Percentiles rank a stretch among this genome's conserved stretches.
phyloP scores from a whole-genome alignment of 202 grass and related monocot genomes.

The Schoenoplectus triqueter region DNA sequence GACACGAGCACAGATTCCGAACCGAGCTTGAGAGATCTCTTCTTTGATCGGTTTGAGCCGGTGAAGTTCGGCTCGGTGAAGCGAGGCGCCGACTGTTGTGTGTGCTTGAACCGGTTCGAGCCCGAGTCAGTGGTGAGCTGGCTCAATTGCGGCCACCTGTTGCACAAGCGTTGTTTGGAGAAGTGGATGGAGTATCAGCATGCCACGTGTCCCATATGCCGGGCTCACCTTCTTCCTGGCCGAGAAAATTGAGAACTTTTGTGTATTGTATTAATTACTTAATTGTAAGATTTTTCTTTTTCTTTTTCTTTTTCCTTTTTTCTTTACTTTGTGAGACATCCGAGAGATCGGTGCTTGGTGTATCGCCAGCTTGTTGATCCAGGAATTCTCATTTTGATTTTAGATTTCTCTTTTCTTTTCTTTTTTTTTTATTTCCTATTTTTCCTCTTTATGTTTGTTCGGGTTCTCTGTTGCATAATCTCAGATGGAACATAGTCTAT shows the following conservation, averaged over 20 bases:
- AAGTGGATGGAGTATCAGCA: conserved; percentile 84
- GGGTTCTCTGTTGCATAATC: not conserved
- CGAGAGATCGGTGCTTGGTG: conserved; percentile 35
- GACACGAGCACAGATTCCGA: not conserved
- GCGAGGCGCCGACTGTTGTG: conserved; percentile 53
- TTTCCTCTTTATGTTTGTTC: not conserved
- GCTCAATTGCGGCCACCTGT: conserved; percentile 75
- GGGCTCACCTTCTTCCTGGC: conserved; percentile 55
- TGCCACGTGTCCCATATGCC: conserved; percentile 85
- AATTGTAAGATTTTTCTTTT: too few species aligned
- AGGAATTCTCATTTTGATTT: conserved; percentile 29
- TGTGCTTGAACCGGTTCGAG: conserved; percentile 73
- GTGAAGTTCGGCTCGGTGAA: conserved; percentile 50
- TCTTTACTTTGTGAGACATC: conserved; percentile 27
- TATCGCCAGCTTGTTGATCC: not conserved
- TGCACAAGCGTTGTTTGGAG: conserved; percentile 83
- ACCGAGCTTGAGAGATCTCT: conserved; percentile 42
- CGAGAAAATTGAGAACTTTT: conserved; percentile 12
- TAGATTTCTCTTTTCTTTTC: not conserved
- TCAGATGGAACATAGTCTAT: conserved; percentile 9
- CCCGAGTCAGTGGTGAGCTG: conserved; percentile 66
- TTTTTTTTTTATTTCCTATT: not conserved
- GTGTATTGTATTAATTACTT: conserved; percentile 2
- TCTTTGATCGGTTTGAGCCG: conserved; percentile 52
- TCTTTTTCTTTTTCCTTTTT: too few species aligned